Evolutionary conservation across 345 rosid genomes (phyloP), one percentile per base, ranked within the genome.

Genomic region (Psidium friedrichsthalianum): DNA sequence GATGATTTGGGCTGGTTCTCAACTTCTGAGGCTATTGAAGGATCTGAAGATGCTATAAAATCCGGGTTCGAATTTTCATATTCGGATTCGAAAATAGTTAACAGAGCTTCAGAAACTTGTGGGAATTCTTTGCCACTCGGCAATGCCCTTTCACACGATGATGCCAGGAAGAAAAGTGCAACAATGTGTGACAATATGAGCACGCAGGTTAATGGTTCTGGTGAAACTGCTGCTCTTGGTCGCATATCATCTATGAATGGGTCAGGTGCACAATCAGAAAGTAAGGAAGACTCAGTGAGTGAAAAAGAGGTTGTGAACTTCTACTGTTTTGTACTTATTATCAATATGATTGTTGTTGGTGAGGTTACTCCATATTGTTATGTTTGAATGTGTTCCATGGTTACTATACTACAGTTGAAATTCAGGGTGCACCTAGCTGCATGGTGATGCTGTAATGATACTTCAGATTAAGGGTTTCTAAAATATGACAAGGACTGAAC

Each of bases 1-100:
- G 95, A 92, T 88, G 92, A 90, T 44, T 82, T 95, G 84, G 89
- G 92, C 86, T 96, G 99, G 99, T 92, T 96, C 89, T 88, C 93
- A 56, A 87, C 95, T 82, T 88, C 92, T 56, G 91, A 87, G 88
- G 90, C 91, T 85, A 85, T 86, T 88, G 94, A 93, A 88, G 93
- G 88, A 74, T 89, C 93, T 56, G 94, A 92, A 81, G 87, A 90
- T 83, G 89, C 88, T 54, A 51, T 89, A 87, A 89, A 94, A 83
- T 85, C 94, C 59, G 91, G 84, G 88, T 85, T 91, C 22, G 90
- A 92, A 85, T 82, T 90, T 53, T 87, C 88, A 52, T 89, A 83
- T 85, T 86, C 87, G 52, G 91, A 88, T 87, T 78, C 87, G 24
- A 86, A 78, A 84, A 83, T 53, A 82, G 86, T 90, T 83, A 90